phyloP scores from a whole-genome alignment of 768 basidiomycete genomes.

The Rhizopogon vulgaris region DNA sequence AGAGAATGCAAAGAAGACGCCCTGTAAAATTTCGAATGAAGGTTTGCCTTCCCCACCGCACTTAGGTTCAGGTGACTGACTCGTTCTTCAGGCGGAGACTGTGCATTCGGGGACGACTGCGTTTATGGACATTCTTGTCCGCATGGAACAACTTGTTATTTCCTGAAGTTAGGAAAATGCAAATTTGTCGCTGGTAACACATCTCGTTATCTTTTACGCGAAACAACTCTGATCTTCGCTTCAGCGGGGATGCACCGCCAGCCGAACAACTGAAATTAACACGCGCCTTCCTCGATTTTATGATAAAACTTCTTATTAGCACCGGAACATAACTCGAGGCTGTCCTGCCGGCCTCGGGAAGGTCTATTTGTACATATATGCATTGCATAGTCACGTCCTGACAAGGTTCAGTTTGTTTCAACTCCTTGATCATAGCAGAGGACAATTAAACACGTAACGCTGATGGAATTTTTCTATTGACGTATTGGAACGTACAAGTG shows the following conservation, averaged over 20 bases:
- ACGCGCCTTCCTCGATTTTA: conserved; percentile 1
- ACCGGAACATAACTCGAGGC: neutral
- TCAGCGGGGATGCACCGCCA: conserved; percentile 37
- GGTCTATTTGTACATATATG: conserved; percentile 31
- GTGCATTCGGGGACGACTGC: conserved; percentile 56
- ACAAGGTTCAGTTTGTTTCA: conserved; percentile 14
- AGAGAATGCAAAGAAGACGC: conserved; percentile 53
- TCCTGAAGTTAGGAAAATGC: conserved; percentile 50
- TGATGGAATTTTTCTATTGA: conserved; percentile 29
- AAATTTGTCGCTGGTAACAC: conserved; percentile 55
- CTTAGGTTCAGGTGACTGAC: conserved; percentile 4
- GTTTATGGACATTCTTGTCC: conserved; percentile 33
- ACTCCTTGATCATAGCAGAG: conserved; percentile 13
- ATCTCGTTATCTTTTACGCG: conserved; percentile 7
- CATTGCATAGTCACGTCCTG: conserved; percentile 10
- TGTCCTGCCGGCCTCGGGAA: neutral
- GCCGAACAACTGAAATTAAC: conserved; percentile 14
- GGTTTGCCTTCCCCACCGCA: conserved; percentile 28
- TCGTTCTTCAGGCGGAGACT: conserved; percentile 39
- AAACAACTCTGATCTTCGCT: conserved; percentile 4
- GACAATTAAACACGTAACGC: conserved; percentile 22
- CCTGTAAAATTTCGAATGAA: conserved; percentile 55
- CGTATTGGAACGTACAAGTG: conserved; percentile 21
- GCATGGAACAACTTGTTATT: conserved; percentile 47
- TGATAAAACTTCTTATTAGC: neutral